Evolutionary conservation across 192 early-diverging fungal genomes (phyloP), one percentile per base, ranked within the genome.

Genomic region (Coemansia umbellata): DNA sequence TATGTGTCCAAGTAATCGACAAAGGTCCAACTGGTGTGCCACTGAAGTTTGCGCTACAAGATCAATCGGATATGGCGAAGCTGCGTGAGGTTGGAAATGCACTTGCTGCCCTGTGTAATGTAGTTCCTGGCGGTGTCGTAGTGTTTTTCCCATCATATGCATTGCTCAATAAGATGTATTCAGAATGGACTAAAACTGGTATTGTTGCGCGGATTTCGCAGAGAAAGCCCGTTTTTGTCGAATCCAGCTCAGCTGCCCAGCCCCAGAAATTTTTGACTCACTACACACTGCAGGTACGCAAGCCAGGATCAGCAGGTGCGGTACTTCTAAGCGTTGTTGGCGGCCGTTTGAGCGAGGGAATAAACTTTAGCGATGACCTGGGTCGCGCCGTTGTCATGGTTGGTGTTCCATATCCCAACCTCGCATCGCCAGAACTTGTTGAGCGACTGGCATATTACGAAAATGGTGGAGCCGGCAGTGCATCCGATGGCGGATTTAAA

Each of bases 271-370:
- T 82, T 17, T 59, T 93, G 40, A 55, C 63, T 8, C 73, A 84
- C 6, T 95, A 92, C 39, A 63, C 80, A 4, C 36, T 55, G 3
- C 69, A 68, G 10, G 84, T 87, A 14, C 50, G 74, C 0, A 23
- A 39, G 1, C 31, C 26, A 0, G 57, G 59, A 0, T 60, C 71
- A 26, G 31, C 63, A 1, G 89, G 93, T 0, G 89, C 91, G 0
- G 68, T 98, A 4, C 66, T 98, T 39, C 79, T 98, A 37, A 89
- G 88, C 32, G 93, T 98, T 6, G 89, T 98, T 0, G 88, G 88
- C 19, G 93, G 93, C 21, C 90, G 90, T 49, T 81, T 96, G 81
- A 91, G 88, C 44, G 93, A 97, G 65, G 93, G 93, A 0, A 97
- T 94, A 61, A 91, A 90, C 41, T 95, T 97, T 50, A 85, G 88